These are phyloP conservation scores for Persicaria tinctoria DNA, from an alignment of 148 eudicot genomes.

Conservation along the genomic window DNA sequence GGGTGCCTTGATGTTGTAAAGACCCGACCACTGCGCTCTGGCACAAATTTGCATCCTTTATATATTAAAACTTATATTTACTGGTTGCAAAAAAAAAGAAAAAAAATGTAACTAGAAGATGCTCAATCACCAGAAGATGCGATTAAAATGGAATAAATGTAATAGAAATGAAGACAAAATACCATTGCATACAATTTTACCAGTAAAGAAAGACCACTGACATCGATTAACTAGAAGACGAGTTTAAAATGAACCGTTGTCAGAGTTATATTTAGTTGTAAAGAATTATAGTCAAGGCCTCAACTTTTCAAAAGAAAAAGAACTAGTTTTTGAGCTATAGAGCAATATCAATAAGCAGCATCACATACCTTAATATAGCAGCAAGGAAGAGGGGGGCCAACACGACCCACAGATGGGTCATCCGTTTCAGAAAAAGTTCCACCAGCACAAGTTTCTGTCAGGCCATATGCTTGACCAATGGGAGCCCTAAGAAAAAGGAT, in stretches of 20 bases:
- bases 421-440: conserved; percentile 83
- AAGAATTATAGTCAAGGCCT: too few species aligned
- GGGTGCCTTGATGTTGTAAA: too few species aligned
- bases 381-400: conserved; percentile 98
- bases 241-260: too few species aligned
- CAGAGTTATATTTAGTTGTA: too few species aligned
- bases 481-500: conserved; percentile 57
- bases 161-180: too few species aligned
- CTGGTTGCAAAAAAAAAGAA: background rate
- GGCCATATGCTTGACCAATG: conserved; percentile 93
- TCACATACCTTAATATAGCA: conserved; percentile 67
- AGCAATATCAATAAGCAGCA: background rate
- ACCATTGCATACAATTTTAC: too few species aligned
- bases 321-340: background rate
- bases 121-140: background rate
- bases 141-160: background rate
- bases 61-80: too few species aligned
- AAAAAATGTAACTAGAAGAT: background rate
- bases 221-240: too few species aligned
- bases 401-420: conserved; percentile 89
- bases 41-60: too few species aligned
- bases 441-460: conserved; percentile 97
- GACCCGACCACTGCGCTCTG: too few species aligned
- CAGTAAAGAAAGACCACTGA: too few species aligned
- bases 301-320: background rate